phyloP scores from a whole-genome alignment of 2,329 filamentous ascomycete species.

The Escovopsis sp. region DNA sequence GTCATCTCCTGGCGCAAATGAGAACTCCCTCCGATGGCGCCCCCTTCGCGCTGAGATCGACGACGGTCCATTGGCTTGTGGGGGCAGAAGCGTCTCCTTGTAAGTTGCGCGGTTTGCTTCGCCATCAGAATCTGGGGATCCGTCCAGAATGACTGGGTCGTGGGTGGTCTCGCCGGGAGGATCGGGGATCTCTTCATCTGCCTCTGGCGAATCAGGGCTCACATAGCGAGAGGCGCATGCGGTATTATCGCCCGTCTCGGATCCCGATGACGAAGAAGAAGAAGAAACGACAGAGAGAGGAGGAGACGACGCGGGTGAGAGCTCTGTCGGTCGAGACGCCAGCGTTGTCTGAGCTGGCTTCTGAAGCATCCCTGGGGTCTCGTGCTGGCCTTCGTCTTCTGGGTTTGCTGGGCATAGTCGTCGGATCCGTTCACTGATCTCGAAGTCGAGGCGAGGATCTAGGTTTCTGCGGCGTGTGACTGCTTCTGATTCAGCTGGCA shows the following conservation, averaged over 20 bases:
- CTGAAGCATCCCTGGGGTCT: not conserved
- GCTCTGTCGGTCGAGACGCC: not conserved
- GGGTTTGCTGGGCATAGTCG: slow-evolving; percentile 1
- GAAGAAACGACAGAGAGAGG: not conserved
- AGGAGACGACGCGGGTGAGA: not conserved
- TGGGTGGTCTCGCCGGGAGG: too few relatives aligned
- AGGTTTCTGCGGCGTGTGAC: slow-evolving; percentile 10
- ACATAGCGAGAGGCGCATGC: too few relatives aligned
- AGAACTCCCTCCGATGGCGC: slow-evolving; percentile 13
- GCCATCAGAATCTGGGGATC: too few relatives aligned
- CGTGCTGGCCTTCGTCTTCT: not conserved
- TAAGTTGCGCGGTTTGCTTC: too few relatives aligned
- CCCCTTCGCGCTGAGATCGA: not conserved
- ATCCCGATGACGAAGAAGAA: slow-evolving; percentile 2
- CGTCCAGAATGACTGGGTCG: too few relatives aligned
- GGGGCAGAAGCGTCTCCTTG: too few relatives aligned
- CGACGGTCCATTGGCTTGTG: too few relatives aligned
- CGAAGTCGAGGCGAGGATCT: slow-evolving; percentile 14
- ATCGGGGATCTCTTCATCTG: too few relatives aligned
- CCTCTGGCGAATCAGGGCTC: too few relatives aligned
- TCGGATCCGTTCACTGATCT: slow-evolving; percentile 15
- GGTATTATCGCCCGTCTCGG: too few relatives aligned
- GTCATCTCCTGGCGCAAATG: slow-evolving; percentile 15
- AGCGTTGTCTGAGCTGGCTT: not conserved
- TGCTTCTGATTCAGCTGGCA: not conserved